Evolutionary conservation across 495 filamentous ascomycete species (phyloP).

Genomic region (Hypoxylon perforatum): DNA sequence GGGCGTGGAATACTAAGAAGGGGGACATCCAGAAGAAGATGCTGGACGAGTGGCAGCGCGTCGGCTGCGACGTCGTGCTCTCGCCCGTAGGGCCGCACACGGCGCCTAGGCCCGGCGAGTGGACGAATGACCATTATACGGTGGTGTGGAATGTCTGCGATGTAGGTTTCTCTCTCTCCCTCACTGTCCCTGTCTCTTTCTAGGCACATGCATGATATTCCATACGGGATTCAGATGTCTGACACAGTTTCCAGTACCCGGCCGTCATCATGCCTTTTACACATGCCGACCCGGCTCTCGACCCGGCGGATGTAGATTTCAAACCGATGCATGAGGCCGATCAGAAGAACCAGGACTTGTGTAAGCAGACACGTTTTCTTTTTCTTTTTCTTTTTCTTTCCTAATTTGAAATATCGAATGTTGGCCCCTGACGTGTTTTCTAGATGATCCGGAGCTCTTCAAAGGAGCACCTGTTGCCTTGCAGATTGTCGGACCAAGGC

Average conservation of each 20-base stretch:
- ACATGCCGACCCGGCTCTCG: constrained; percentile 40
- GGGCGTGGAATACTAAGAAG: constrained; percentile 48
- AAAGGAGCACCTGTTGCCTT: constrained; percentile 48
- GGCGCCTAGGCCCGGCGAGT: constrained; percentile 43
- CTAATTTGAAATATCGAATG: background rate
- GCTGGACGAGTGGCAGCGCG: constrained; percentile 47
- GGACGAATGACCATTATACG: constrained; percentile 48
- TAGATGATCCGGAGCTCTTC: constrained; percentile 48
- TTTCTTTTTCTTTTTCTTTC: no score
- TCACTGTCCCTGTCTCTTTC: no score
- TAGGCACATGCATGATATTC: background rate
- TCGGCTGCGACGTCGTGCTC: constrained; percentile 46
- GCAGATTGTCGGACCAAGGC: constrained; percentile 45
- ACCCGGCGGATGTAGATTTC: constrained; percentile 38
- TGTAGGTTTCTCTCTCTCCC: constrained; percentile 27
- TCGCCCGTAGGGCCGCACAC: constrained; percentile 48
- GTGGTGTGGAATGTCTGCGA: constrained; percentile 49
- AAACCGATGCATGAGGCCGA: constrained; percentile 31
- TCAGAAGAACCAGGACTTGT: constrained; percentile 43
- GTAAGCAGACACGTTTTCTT: no score
- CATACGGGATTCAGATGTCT: background rate
- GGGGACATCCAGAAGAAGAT: constrained; percentile 41
- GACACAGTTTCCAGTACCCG: constrained; percentile 40
- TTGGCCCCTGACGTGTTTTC: constrained; percentile 12
- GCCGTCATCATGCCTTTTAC: constrained; percentile 47